Percentiles rank a stretch among this genome's conserved stretches.
phyloP scores from a whole-genome alignment of 805 yeast genomes.

The Pichia exigua region DNA sequence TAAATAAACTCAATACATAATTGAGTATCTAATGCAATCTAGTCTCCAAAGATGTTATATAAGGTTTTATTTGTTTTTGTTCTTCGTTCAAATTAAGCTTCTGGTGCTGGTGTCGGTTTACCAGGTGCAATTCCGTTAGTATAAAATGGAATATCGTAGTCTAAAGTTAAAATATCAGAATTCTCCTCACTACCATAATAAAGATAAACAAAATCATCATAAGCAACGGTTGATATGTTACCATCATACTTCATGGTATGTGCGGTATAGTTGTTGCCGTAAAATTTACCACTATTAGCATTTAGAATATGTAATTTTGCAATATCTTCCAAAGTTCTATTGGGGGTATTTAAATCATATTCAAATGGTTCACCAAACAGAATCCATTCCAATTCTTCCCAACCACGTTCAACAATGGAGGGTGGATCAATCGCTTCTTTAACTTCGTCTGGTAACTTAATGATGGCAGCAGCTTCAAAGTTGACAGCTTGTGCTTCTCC shows the following conservation, averaged over 20 bases:
- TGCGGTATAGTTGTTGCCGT: not conserved
- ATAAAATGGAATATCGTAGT: not conserved
- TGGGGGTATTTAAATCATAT: not conserved
- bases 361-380: not conserved
- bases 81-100: not conserved
- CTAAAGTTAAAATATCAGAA: not conserved
- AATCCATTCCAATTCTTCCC: not conserved
- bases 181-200: not conserved
- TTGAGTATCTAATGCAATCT: no score
- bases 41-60: no score
- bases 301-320: constrained; percentile 1
- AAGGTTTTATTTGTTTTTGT: no score
- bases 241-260: not conserved
- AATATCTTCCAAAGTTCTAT: not conserved
- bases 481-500: not conserved
- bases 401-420: not conserved
- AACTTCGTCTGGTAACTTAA: not conserved
- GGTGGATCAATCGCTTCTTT: not conserved
- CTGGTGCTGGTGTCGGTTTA: not conserved
- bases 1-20: no score
- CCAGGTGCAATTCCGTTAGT: not conserved
- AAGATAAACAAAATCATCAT: constrained; percentile 1
- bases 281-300: constrained; percentile 1
- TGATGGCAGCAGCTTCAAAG: not conserved
- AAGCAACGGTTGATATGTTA: not conserved